Evolutionary conservation across 176 grass and related monocot species (phyloP), one percentile per base, ranked within the genome.

Genomic region (Zoysia japonica): DNA sequence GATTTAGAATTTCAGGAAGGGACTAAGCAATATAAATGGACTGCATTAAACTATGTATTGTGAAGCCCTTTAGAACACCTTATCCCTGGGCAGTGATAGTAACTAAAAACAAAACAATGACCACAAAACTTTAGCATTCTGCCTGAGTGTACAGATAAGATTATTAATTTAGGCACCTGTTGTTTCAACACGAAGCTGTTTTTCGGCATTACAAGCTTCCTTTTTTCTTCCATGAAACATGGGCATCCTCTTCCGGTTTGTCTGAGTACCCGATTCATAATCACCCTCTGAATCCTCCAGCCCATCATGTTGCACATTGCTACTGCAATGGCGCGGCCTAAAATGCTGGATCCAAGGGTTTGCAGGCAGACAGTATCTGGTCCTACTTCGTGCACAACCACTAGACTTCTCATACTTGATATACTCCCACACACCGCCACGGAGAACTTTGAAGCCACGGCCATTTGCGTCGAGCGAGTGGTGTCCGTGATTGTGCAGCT

Each of bases 261-360:
- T 68, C 46, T 68, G 57, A 60, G 78, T 63, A 57, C 64, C 67
- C 7, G 85, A 73, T 45, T 91, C 81, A 48, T 53, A 57, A 48
- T 86, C 85, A 43, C 68, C 84, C 36, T 64, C 65, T 2, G 40
- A 71, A 70, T 47, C 44, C 11, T 61, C 76, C 35, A 48, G 44
- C 61, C 14, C 60, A 47, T 68, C 74, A 56, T 43, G 36, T 17
- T 15, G 42, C 14, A 61, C 76, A 52, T 79, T 87, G 38, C 65
- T 81, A 70, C 62, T 47, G 37, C 71, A 47, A 39, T 78, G 66
- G 42, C 71, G 55, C 1, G 85, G 74, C 40, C 82, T 89, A 49
- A 93, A 92, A 75, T 71, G 91, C 80, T 78, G 72, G 11, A 94
- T 88, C 94, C 94, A 92, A 5, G 87, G 91, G 50, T 53, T 90